Percentiles rank a stretch among this genome's conserved stretches.
Evolutionary conservation across 495 filamentous ascomycete species (phyloP).

Genomic region (Tuber melanosporum): DNA sequence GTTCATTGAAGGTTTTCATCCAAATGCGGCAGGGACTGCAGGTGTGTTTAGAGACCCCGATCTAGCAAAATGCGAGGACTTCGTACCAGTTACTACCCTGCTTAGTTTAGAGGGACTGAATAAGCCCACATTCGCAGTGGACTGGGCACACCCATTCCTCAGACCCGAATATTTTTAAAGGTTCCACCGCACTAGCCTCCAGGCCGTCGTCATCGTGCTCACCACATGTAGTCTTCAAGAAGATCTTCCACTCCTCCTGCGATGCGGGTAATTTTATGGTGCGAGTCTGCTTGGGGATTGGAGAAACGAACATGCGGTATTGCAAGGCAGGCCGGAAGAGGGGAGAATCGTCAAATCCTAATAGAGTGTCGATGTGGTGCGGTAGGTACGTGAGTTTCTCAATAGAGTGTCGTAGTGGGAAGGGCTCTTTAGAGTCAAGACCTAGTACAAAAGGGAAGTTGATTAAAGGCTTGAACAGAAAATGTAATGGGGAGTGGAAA

Average conservation of each 20-base stretch:
- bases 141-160: background rate
- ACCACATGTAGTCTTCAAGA: background rate
- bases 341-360: no score
- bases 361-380: no score
- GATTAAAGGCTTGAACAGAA: no score
- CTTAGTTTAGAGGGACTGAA: background rate
- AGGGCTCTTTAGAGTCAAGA: background rate
- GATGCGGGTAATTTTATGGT: background rate
- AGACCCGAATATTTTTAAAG: background rate
- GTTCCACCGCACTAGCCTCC: background rate
- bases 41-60: background rate
- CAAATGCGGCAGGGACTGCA: background rate
- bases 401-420: background rate
- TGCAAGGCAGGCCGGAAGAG: background rate
- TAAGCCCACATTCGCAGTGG: no score
- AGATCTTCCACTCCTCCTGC: background rate
- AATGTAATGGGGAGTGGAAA: background rate
- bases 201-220: background rate
- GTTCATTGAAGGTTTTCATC: no score
- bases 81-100: background rate
- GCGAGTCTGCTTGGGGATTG: background rate
- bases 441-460: background rate
- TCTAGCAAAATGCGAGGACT: background rate
- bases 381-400: background rate
- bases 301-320: background rate